Conservation (phyloP, 1,284 basidiomycete species). For the Rhodotorula sp. region DNA sequence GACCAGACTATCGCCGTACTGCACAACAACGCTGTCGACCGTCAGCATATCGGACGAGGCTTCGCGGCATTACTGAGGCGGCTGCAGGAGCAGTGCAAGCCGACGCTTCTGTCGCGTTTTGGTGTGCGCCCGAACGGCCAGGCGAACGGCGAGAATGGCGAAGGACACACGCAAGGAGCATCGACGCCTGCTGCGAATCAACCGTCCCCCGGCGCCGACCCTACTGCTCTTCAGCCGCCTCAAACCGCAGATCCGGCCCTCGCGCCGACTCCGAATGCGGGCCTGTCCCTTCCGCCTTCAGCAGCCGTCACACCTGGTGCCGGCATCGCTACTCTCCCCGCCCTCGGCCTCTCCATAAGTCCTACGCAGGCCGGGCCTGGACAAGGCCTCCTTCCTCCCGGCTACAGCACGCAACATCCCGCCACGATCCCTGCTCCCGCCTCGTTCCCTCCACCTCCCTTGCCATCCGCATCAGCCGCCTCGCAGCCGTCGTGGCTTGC, state of each 20-base stretch:
- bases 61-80: conserved; percentile 35
- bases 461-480: background rate
- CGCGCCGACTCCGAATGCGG: conserved; percentile 2
- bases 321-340: background rate
- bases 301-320: background rate
- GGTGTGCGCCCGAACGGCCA: conserved; percentile 15
- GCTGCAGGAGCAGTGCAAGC: conserved; percentile 37
- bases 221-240: background rate
- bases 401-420: background rate
- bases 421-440: no score
- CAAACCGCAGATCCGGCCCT: background rate
- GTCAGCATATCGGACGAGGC: conserved; percentile 33
- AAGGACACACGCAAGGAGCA: background rate
- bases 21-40: conserved; percentile 28
- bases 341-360: background rate
- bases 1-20: conserved; percentile 33
- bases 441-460: background rate
- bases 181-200: conserved; percentile 8
- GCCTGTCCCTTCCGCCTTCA: background rate
- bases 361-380: background rate
- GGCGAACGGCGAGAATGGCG: background rate
- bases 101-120: conserved; percentile 31
- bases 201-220: background rate
- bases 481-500: conserved; percentile 6
- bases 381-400: background rate